phyloP scores from a whole-genome alignment of 305 asterid species.

The Rubia tinctorum region DNA sequence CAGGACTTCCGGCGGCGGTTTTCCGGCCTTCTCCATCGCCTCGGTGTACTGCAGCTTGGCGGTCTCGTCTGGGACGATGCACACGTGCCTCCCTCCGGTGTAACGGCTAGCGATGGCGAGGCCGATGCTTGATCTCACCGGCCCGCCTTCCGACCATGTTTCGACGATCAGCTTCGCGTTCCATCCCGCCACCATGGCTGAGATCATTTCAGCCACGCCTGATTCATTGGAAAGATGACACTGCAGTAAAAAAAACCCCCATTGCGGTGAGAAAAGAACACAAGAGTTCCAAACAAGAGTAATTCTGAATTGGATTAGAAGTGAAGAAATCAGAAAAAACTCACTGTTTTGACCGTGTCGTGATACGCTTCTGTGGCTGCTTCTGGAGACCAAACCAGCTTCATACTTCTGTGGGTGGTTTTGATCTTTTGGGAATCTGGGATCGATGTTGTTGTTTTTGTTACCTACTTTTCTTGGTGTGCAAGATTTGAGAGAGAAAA shows the following conservation, averaged over 20 bases:
- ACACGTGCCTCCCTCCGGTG: constrained; percentile 66
- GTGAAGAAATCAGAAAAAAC: constrained; percentile 7
- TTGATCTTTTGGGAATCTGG: not conserved
- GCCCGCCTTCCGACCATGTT: constrained; percentile 79
- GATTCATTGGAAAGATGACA: constrained; percentile 48
- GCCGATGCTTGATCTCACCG: constrained; percentile 58
- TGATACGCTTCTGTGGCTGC: constrained; percentile 43
- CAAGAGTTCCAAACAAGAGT: not conserved
- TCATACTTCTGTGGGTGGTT: constrained; percentile 24
- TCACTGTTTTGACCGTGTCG: constrained; percentile 49
- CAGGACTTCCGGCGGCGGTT: constrained; percentile 35
- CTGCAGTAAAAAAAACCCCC: constrained; percentile 28
- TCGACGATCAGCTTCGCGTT: constrained; percentile 71
- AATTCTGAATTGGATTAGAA: not conserved
- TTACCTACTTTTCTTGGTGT: constrained; percentile 12
- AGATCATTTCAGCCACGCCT: constrained; percentile 65
- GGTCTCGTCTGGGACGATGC: constrained; percentile 60
- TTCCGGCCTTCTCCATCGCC: constrained; percentile 46
- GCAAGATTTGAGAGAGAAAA: constrained; percentile 20
- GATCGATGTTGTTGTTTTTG: too few relatives aligned
- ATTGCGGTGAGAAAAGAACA: not conserved
- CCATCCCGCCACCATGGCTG: constrained; percentile 99
- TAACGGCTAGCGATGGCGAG: constrained; percentile 63
- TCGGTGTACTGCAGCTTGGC: constrained; percentile 39
- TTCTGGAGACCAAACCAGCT: constrained; percentile 56